Base-by-base conservation (phyloP, 1,284 basidiomycete genomes). In the Paramarasmius palmivorus region DNA sequence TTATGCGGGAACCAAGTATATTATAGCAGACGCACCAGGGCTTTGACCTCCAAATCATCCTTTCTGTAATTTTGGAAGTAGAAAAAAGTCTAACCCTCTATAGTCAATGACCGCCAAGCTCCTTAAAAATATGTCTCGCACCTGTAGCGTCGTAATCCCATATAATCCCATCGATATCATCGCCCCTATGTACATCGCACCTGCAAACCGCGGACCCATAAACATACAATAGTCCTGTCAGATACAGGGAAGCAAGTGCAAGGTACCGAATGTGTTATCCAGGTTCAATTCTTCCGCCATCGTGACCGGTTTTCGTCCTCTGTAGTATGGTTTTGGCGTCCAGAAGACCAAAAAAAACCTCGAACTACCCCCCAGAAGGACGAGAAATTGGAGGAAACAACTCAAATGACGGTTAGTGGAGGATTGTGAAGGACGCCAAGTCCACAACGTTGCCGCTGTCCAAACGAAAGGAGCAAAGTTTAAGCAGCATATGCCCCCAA, bases 111-210 rank as follows among this genome's bases (percentile, higher is more conserved):
- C n/a, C n/a, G n/a, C n/a, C n/a, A n/a, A n/a, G n/a, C n/a, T n/a
- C n/a, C n/a, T n/a, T 41, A 26, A 22, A 9, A n/a, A 52, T 26
- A 37, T n/a, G n/a, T 55, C 19, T 55, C 63, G 49, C 47, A 70
- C 73, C 64, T 76, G 74, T 20, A 75, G 60, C 19, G 68, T 72
- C 2, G 73, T 75, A 29, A 76, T 72, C 4, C 74, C 73, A 52
- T 73, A 75, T 44, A 74, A 54, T 44, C 60, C 57, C 69, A 70
- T 70, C 6, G 69, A 64, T 19, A 71, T 52, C 51, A 72, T 61
- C 20, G 63, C 61, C 10, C 69, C 71, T 35, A 70, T 62, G 48
- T 45, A 44, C 55, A 57, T 52, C 15, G 57, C 46, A 38, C 54
- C 57, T 54, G 25, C 12, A 25, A 12, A 10, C n/a, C n/a, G n/a